These are phyloP conservation scores for Citrus trifoliata DNA, from an alignment of 345 rosid species.

Conservation along the genomic window DNA sequence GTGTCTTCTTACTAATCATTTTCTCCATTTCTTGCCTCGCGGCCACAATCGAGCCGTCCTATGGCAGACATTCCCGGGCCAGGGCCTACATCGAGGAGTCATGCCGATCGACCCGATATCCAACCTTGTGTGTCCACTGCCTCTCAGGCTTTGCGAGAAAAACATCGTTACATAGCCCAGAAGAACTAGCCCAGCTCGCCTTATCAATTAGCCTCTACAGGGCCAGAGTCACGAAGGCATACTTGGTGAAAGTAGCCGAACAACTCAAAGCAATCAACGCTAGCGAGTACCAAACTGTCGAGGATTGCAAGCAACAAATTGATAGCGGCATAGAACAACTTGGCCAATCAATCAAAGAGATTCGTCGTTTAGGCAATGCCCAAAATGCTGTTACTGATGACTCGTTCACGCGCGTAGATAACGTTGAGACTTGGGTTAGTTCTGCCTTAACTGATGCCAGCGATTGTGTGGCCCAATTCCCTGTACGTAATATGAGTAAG, in stretches of 20 bases:
- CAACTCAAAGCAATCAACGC: constrained; percentile 37
- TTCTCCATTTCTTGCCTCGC: constrained; percentile 8
- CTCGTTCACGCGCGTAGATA: constrained; percentile 50
- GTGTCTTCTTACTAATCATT: constrained; percentile 8
- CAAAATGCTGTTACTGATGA: constrained; percentile 16
- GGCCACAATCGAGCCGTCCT: constrained; percentile 17
- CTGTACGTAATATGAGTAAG: constrained; percentile 57
- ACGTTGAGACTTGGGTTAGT: constrained; percentile 71
- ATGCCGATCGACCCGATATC: constrained; percentile 62
- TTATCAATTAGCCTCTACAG: constrained; percentile 57
- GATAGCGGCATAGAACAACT: constrained; percentile 55
- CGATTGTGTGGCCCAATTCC: constrained; percentile 52
- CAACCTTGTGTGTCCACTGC: constrained; percentile 44
- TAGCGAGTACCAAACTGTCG: constrained; percentile 40
- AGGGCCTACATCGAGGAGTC: constrained; percentile 38
- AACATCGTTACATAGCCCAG: constrained; percentile 35
- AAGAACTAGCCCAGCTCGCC: constrained; percentile 61
- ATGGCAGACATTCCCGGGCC: constrained; percentile 1
- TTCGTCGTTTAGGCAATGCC: constrained; percentile 30
- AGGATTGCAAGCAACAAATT: constrained; percentile 65
- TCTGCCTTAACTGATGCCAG: constrained; percentile 70
- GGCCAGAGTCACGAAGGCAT: constrained; percentile 47
- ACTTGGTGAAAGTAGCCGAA: constrained; percentile 42
- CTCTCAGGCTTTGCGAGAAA: constrained; percentile 42
- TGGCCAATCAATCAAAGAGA: constrained; percentile 54